Conservation (phyloP, 768 basidiomycete genomes). For the Rubroboletus satanas region DNA sequence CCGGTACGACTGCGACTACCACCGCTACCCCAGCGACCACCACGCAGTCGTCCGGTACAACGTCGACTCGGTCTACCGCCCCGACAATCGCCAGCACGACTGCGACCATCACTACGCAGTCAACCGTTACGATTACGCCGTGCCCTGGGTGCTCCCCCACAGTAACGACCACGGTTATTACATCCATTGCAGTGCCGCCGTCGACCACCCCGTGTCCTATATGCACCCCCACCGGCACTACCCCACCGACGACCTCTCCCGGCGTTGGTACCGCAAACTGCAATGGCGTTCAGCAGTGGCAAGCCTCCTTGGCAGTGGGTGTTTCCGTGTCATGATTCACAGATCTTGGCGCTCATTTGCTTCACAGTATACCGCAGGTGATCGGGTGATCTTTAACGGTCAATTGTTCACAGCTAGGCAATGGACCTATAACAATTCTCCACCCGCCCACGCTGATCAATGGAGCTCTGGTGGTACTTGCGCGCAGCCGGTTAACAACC, state of each 20-base stretch:
- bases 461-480: conserved; percentile 15
- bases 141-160: no score
- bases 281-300: conserved; percentile 23
- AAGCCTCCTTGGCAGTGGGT: conserved; percentile 19
- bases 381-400: conserved; percentile 18
- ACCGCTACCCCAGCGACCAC: not conserved
- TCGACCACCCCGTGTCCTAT: not conserved
- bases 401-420: conserved; percentile 25
- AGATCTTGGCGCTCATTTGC: not conserved
- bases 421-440: conserved; percentile 25
- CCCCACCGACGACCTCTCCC: not conserved
- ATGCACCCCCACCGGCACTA: no score
- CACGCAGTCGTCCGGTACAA: not conserved
- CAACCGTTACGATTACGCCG: no score
- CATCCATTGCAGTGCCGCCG: not conserved
- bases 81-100: not conserved
- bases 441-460: conserved; percentile 10
- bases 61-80: not conserved
- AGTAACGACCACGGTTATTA: no score
- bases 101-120: no score
- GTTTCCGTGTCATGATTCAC: rapidly evolving
- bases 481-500: conserved; percentile 21
- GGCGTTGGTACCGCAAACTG: conserved; percentile 7
- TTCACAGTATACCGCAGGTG: conserved; percentile 23
- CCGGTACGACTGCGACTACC: not conserved